Evolutionary conservation across 805 yeast genomes (phyloP), one percentile per base, ranked within the genome.

Genomic region (Starmerella apis): DNA sequence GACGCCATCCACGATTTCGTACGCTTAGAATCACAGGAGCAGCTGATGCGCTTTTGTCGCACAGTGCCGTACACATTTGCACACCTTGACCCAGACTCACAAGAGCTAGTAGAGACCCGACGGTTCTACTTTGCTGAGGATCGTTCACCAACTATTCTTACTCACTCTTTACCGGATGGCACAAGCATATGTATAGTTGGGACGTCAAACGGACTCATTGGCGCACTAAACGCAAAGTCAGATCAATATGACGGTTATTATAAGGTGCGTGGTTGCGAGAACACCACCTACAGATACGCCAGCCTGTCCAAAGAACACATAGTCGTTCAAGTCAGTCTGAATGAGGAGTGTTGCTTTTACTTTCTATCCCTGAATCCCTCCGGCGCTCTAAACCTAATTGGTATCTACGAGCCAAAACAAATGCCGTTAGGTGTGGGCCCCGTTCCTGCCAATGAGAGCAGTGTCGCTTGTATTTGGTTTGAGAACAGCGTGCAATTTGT

Each of bases 121-220:
- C 44, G 44, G 14, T 41, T 27, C 9, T 41, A 27, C 23, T 41
- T 41, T 19, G 44, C 44, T 7, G 44, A 41, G 24, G 44, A 41
- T 16, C 23, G 10, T 3, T 18, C 33, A 18, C 44, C 44, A 4
- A 16, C 32, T 2, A 16, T 41, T 10, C 23, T 41, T 14, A 25
- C 33, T 10, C 44, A 41, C 33, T 13, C 31, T 1, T 41, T 41
- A 3, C 44, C 44, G 10, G 23, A 16, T 11, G 44, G 44, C 4
- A 16, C 27, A 9, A n/a, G 6, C 10, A 14, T 41, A 9, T 27
- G 44, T 8, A 11, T 41, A 4, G 16, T 27, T 6, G 32, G 44
- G 14, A 41, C 44, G 13, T 41, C 44, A 3, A 41, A 27, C 27
- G 44, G 44, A 3, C 33, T 41, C 3, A 3, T 41, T 1, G 44